phyloP scores from a whole-genome alignment of 163 green algal species.

The Volvox carteri region DNA sequence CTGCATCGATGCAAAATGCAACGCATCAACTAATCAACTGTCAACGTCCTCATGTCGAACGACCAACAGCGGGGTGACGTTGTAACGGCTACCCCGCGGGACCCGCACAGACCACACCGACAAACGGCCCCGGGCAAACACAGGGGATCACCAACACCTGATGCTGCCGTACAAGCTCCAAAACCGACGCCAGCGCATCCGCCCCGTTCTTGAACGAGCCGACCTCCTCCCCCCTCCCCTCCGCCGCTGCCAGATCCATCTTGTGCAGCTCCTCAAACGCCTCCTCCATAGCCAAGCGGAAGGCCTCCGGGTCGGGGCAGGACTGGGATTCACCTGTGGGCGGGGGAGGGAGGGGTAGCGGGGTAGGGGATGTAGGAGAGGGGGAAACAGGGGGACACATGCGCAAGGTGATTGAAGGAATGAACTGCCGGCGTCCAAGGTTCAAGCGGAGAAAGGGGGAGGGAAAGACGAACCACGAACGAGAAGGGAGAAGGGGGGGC shows the following conservation, averaged over 20 bases:
- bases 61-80: too few relatives aligned
- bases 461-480: too few relatives aligned
- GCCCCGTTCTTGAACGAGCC: constrained; percentile 62
- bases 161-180: constrained; percentile 76
- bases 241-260: constrained; percentile 51
- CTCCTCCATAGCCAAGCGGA: constrained; percentile 68
- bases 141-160: constrained; percentile 54
- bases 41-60: too few relatives aligned
- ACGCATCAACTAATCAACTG: too few relatives aligned
- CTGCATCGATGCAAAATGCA: too few relatives aligned
- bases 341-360: background rate
- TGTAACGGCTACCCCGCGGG: too few relatives aligned
- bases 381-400: too few relatives aligned
- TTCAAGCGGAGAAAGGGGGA: too few relatives aligned
- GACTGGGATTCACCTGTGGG: constrained; percentile 60
- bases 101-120: background rate
- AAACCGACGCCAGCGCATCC: constrained; percentile 69
- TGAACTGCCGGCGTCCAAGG: too few relatives aligned
- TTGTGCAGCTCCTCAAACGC: constrained; percentile 67
- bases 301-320: constrained; percentile 69
- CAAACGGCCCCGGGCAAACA: background rate
- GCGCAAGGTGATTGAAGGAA: too few relatives aligned
- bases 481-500: too few relatives aligned
- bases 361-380: background rate
- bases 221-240: background rate